Conservation (phyloP, 306 rosid genomes). For the Trifolium subterraneum region DNA sequence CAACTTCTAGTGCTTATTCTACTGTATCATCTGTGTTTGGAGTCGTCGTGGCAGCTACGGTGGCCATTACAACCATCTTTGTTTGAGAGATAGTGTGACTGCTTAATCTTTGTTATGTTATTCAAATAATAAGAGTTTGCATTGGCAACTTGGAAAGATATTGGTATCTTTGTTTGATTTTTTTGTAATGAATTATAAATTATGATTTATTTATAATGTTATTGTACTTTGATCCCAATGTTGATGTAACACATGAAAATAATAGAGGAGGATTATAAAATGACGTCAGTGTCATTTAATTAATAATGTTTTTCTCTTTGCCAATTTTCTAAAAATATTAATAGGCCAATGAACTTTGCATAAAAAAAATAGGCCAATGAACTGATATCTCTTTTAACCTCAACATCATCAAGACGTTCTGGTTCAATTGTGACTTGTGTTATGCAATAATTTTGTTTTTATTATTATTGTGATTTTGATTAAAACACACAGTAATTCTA, state of each 20-base stretch:
- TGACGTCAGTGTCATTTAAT: no score
- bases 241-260: neutral
- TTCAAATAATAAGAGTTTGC: conserved; percentile 26
- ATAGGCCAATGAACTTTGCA: no score
- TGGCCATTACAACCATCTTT: conserved; percentile 20
- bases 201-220: neutral
- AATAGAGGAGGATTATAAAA: no score
- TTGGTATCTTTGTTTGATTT: neutral
- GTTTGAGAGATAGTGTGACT: neutral
- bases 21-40: neutral
- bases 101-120: neutral
- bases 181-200: neutral
- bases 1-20: conserved; percentile 35
- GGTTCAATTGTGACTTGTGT: no score
- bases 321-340: no score
- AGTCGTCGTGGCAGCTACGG: neutral
- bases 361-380: no score
- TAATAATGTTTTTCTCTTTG: no score
- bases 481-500: no score
- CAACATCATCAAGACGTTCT: no score
- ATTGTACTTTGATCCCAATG: neutral
- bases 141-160: neutral
- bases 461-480: no score
- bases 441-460: no score
- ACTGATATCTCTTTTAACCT: no score